phyloP scores from a whole-genome alignment of 768 basidiomycete genomes.

The Hydnomerulius pinastri region DNA sequence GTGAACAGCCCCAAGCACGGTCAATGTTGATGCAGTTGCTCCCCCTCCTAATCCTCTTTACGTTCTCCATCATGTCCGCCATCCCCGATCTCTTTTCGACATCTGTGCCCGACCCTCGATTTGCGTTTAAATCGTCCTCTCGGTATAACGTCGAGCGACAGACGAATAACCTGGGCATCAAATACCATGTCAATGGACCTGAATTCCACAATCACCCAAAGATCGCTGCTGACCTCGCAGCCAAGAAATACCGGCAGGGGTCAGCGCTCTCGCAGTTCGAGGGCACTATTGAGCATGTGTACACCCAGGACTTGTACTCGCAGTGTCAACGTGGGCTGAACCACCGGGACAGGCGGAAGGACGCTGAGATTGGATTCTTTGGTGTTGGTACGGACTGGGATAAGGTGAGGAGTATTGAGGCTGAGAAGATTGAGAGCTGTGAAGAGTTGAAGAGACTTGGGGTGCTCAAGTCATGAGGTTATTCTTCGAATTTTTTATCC shows the following conservation, averaged over 20 bases:
- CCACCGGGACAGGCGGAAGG: conserved; percentile 66
- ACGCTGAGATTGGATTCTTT: conserved; percentile 82
- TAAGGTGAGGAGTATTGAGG: conserved; percentile 73
- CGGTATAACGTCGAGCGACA: conserved; percentile 70
- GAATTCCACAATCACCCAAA: conserved; percentile 78
- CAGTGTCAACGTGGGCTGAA: conserved; percentile 74
- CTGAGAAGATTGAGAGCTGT: conserved; percentile 73
- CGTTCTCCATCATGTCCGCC: conserved; percentile 80
- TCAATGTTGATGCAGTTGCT: conserved; percentile 75
- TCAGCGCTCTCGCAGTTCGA: conserved; percentile 64
- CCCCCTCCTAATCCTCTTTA: conserved; percentile 82
- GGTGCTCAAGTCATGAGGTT: conserved; percentile 40
- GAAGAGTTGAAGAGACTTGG: conserved; percentile 72
- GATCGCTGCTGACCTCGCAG: conserved; percentile 71
- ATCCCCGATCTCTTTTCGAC: conserved; percentile 76
- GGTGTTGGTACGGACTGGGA: conserved; percentile 94
- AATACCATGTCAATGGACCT: conserved; percentile 79
- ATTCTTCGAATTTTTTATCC: conserved; percentile 6
- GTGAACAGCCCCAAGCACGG: conserved; percentile 47
- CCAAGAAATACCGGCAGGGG: conserved; percentile 34
- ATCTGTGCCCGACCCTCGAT: conserved; percentile 76
- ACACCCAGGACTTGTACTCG: conserved; percentile 66
- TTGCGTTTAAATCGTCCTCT: conserved; percentile 63
- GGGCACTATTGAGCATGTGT: conserved; percentile 70
- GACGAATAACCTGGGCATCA: conserved; percentile 69